These are phyloP conservation scores for Oleoguttula mirabilis DNA, from an alignment of 495 filamentous ascomycete genomes.

Conservation along the genomic window DNA sequence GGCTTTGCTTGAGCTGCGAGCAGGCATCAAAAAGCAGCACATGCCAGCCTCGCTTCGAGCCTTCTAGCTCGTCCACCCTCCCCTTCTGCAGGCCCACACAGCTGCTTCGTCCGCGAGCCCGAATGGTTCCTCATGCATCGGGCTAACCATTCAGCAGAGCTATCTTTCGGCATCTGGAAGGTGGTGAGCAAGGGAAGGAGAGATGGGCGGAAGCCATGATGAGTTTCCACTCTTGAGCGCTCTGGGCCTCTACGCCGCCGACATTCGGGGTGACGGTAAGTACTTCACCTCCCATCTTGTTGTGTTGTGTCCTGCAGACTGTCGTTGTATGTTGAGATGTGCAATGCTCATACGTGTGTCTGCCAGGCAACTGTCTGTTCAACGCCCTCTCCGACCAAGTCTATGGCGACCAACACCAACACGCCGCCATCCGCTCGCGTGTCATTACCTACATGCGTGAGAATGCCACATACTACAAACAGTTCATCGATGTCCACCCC, in stretches of 20 bases:
- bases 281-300: constrained; percentile 5
- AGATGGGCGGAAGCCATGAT: constrained; percentile 23
- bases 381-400: constrained; percentile 67
- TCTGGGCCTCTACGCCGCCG: constrained; percentile 38
- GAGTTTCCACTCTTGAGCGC: constrained; percentile 45
- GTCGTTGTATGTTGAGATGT: too few species aligned
- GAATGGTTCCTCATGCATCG: constrained; percentile 1
- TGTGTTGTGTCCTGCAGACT: too few species aligned
- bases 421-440: constrained; percentile 44
- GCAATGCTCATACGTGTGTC: constrained; percentile 11
- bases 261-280: constrained; percentile 43
- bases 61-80: too few species aligned
- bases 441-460: constrained; percentile 53
- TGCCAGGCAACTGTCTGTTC: constrained; percentile 66
- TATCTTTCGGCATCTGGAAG: background rate
- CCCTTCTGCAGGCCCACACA: too few species aligned
- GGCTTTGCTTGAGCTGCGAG: too few species aligned
- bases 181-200: background rate
- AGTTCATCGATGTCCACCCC: constrained; percentile 47
- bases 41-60: too few species aligned
- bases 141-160: background rate
- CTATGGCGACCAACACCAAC: constrained; percentile 49
- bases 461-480: constrained; percentile 51
- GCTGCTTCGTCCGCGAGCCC: too few species aligned
- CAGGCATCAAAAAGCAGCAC: too few species aligned